Conservation (phyloP, 441 rosid species). For the Jatropha podagrica region DNA sequence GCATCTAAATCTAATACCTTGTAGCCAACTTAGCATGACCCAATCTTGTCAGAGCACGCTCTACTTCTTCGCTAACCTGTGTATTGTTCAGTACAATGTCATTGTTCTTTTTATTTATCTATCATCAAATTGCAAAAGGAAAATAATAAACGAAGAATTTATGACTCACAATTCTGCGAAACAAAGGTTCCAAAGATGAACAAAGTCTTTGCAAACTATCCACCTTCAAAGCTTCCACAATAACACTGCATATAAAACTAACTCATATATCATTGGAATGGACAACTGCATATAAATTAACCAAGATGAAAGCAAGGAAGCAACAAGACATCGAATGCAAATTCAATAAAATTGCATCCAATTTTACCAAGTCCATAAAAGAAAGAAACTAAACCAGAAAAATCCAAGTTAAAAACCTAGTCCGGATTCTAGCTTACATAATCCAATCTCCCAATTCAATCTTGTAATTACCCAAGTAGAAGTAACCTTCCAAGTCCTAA, state of each 20-base stretch:
- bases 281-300: neutral
- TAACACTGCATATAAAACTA: slow-evolving; percentile 59
- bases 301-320: slow-evolving; percentile 1
- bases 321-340: neutral
- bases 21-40: slow-evolving; percentile 59
- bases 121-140: neutral
- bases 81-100: slow-evolving; percentile 2
- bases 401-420: slow-evolving; percentile 4
- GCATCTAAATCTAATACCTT: slow-evolving; percentile 43
- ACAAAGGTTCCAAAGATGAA: slow-evolving; percentile 96
- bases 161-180: slow-evolving; percentile 92
- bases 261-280: slow-evolving; percentile 26
- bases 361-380: neutral
- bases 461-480: neutral
- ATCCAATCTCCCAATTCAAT: neutral
- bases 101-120: neutral
- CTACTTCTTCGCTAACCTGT: slow-evolving; percentile 99
- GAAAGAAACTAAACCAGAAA: neutral
- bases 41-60: slow-evolving; percentile 85
- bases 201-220: slow-evolving; percentile 93
- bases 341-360: neutral
- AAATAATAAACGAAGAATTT: slow-evolving; percentile 12
- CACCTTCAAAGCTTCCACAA: slow-evolving; percentile 97
- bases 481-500: neutral
- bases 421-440: slow-evolving; percentile 8